These are phyloP conservation scores for Citrullus mucosospermus DNA, from an alignment of 306 rosid genomes.

Conservation along the genomic window DNA sequence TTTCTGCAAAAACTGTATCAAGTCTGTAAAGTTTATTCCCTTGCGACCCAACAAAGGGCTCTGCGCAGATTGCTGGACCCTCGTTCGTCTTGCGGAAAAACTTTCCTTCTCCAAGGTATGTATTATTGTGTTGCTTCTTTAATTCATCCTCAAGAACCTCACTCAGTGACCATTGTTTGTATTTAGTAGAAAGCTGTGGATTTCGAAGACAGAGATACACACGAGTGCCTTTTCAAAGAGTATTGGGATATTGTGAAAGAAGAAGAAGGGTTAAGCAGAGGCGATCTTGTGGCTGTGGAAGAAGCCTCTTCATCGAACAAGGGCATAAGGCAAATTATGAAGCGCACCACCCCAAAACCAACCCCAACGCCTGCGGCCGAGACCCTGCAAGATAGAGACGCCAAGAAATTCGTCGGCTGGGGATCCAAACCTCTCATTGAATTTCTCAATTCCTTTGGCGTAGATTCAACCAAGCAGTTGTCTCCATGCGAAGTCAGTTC, in stretches of 20 bases:
- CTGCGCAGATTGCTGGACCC: slow-evolving; percentile 39
- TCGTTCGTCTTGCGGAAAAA: slow-evolving; percentile 37
- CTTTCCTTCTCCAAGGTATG: not conserved
- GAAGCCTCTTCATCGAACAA: not conserved
- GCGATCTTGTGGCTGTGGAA: not conserved
- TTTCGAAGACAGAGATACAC: slow-evolving; percentile 40
- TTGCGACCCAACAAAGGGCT: slow-evolving; percentile 32
- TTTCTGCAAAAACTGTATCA: slow-evolving; percentile 31
- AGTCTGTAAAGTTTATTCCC: slow-evolving; percentile 17
- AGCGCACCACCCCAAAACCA: not conserved
- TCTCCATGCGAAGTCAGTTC: slow-evolving; percentile 18
- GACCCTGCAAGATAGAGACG: not conserved
- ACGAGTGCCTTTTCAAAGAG: slow-evolving; percentile 62
- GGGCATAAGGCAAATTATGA: not conserved
- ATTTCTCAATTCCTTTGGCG: slow-evolving; percentile 51
- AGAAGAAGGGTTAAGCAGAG: slow-evolving; percentile 26
- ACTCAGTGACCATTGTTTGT: not conserved
- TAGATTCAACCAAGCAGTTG: slow-evolving; percentile 25
- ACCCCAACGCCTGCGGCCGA: no score
- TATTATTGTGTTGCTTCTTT: not conserved
- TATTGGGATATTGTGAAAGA: slow-evolving; percentile 58
- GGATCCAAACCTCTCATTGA: slow-evolving; percentile 48
- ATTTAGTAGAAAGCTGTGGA: slow-evolving; percentile 33
- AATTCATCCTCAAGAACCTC: not conserved
- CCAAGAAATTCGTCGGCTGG: slow-evolving; percentile 30